These are phyloP conservation scores for Grosmannia clavigera DNA, from an alignment of 2,329 filamentous ascomycete genomes.

Conservation along the genomic window DNA sequence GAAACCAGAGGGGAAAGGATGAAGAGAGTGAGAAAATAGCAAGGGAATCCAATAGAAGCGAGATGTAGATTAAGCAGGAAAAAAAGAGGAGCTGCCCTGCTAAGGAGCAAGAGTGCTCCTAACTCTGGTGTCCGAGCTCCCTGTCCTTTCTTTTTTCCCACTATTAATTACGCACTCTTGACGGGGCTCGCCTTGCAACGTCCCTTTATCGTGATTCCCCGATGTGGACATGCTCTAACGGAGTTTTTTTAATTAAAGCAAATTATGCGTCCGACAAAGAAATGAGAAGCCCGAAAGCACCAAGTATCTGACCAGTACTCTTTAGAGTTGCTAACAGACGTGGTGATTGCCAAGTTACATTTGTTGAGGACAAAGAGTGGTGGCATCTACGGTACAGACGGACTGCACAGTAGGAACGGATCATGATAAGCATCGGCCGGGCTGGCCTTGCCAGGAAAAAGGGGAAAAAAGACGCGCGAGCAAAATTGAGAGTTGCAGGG, in stretches of 20 bases:
- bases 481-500: background rate
- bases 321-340: background rate
- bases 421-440: background rate
- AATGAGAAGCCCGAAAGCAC: too few relatives aligned
- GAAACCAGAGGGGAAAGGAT: background rate
- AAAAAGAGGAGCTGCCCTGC: background rate
- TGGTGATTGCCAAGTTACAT: background rate
- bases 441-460: background rate
- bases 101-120: background rate
- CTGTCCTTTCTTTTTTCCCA: background rate
- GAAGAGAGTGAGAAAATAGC: background rate
- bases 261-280: too few relatives aligned
- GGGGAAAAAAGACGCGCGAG: background rate
- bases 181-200: background rate
- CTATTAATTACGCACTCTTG: background rate
- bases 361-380: background rate
- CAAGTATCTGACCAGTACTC: too few relatives aligned
- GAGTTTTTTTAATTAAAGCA: too few relatives aligned
- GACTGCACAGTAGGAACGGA: background rate
- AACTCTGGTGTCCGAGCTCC: background rate
- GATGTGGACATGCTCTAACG: background rate
- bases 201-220: background rate
- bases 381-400: background rate
- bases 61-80: background rate
- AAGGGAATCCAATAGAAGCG: background rate